Percentiles rank a stretch among this genome's conserved stretches.
These are phyloP conservation scores for Rhynchosporium secalis DNA, from an alignment of 2,329 filamentous ascomycete genomes.

Conservation along the genomic window DNA sequence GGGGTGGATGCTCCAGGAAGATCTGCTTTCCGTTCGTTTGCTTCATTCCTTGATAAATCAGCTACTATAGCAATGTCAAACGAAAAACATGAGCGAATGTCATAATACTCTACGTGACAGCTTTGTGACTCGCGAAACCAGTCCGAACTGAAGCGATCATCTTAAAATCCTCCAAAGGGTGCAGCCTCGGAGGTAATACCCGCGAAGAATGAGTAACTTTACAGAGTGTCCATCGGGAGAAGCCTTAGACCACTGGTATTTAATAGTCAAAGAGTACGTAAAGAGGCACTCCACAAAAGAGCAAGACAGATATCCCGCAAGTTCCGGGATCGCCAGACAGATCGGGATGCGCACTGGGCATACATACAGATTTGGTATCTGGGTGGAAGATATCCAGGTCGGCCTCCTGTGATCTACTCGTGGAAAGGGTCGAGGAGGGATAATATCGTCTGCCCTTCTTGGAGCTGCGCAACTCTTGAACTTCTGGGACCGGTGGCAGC, in stretches of 20 bases:
- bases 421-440: background rate
- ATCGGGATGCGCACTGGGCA: slow-evolving; percentile 8
- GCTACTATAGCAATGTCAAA: slow-evolving; percentile 14
- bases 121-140: background rate
- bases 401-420: slow-evolving; percentile 5
- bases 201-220: too few relatives aligned
- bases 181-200: background rate
- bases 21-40: slow-evolving; percentile 7
- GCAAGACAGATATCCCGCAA: slow-evolving; percentile 14
- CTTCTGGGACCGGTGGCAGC: background rate
- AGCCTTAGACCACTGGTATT: slow-evolving; percentile 14
- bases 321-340: slow-evolving; percentile 17
- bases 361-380: slow-evolving; percentile 16
- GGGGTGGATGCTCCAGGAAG: slow-evolving; percentile 17
- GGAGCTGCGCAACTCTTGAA: slow-evolving; percentile 8
- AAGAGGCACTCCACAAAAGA: background rate
- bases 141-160: background rate
- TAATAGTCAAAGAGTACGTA: slow-evolving; percentile 8
- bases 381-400: slow-evolving; percentile 12
- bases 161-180: background rate
- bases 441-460: slow-evolving; percentile 4
- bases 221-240: background rate
- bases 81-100: background rate
- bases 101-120: background rate
- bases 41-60: background rate